These are phyloP conservation scores for Gentiana straminea DNA, from an alignment of 257 asterid genomes.

Conservation along the genomic window DNA sequence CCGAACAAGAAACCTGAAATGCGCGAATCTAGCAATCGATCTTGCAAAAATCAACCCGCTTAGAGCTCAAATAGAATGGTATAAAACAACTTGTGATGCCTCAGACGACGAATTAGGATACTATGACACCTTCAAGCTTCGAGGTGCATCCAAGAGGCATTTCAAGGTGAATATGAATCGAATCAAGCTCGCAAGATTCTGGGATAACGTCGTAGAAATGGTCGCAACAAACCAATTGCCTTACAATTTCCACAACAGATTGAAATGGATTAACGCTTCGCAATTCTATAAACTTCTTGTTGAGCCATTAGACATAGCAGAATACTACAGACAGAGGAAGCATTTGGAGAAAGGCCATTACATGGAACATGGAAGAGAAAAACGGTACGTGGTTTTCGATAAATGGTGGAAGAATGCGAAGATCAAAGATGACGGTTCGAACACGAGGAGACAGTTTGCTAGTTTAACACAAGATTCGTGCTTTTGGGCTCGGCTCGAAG, in stretches of 20 bases:
- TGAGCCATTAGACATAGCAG: constrained; percentile 88
- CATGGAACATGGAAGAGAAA: constrained; percentile 60
- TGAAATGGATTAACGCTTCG: constrained; percentile 62
- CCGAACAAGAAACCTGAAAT: constrained; percentile 54
- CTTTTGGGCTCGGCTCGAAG: constrained; percentile 88
- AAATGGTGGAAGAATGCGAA: constrained; percentile 72
- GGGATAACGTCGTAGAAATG: constrained; percentile 58
- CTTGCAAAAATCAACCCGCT: constrained; percentile 51
- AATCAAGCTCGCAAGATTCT: constrained; percentile 41
- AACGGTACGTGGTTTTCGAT: constrained; percentile 59
- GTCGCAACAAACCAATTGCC: constrained; percentile 64
- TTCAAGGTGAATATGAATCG: constrained; percentile 46
- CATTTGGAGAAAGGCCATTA: constrained; percentile 70
- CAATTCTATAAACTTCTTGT: constrained; percentile 67
- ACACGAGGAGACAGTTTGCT: constrained; percentile 58
- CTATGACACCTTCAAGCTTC: constrained; percentile 65
- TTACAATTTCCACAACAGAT: constrained; percentile 55
- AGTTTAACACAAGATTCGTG: constrained; percentile 76
- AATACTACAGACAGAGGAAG: constrained; percentile 50
- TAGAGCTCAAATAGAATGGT: constrained; percentile 80
- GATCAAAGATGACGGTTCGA: constrained; percentile 31
- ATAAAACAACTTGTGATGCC: constrained; percentile 48
- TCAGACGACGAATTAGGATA: constrained; percentile 71
- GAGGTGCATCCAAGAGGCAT: constrained; percentile 47
- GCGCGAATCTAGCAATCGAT: constrained; percentile 55